Evolutionary conservation across 2,329 filamentous ascomycete species (phyloP).

Genomic region (Colletotrichum orchidophilum): DNA sequence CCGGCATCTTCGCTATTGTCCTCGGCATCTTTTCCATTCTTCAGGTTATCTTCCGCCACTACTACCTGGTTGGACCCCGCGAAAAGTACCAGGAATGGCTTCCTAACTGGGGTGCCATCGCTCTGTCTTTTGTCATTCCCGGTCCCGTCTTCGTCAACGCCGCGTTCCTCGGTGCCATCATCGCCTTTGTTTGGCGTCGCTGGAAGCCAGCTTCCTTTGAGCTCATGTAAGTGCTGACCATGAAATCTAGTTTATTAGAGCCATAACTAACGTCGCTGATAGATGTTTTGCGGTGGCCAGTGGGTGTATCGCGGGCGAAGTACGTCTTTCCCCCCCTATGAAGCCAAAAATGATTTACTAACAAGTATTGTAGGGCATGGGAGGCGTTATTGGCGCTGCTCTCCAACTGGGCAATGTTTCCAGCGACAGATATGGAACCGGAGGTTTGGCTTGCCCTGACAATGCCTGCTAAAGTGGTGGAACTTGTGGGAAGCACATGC

Average conservation of each 20-base stretch:
- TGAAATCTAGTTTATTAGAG: background rate
- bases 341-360: too few species aligned
- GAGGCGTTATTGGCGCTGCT: slow-evolving; percentile 59
- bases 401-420: slow-evolving; percentile 46
- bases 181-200: slow-evolving; percentile 64
- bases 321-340: too few species aligned
- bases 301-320: too few species aligned
- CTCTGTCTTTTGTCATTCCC: slow-evolving; percentile 66
- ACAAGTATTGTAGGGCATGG: slow-evolving; percentile 72
- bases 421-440: slow-evolving; percentile 44
- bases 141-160: slow-evolving; percentile 66
- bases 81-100: slow-evolving; percentile 65
- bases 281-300: too few species aligned
- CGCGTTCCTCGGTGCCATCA: slow-evolving; percentile 64
- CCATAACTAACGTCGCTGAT: too few species aligned
- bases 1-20: slow-evolving; percentile 66
- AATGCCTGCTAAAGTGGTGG: slow-evolving; percentile 37
- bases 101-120: slow-evolving; percentile 71
- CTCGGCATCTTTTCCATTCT: slow-evolving; percentile 61
- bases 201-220: slow-evolving; percentile 62
- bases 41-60: slow-evolving; percentile 64
- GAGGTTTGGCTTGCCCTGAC: slow-evolving; percentile 42
- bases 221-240: slow-evolving; percentile 40
- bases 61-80: slow-evolving; percentile 60
- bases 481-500: background rate